These are phyloP conservation scores for Pythium phragmiticola DNA, from an alignment of 352 stramenopile species.

Conservation along the genomic window DNA sequence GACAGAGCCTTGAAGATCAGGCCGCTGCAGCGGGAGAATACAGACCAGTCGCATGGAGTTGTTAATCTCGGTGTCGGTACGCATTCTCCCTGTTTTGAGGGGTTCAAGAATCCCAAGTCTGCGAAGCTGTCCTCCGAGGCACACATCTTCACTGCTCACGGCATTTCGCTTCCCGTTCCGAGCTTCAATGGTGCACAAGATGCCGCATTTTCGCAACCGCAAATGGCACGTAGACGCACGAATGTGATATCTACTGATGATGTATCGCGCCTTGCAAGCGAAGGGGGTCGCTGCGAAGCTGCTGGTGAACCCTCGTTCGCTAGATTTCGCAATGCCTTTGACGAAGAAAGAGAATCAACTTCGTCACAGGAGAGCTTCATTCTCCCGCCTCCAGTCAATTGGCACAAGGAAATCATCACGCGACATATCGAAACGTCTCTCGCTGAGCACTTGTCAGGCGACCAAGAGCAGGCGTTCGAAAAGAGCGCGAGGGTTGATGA, in stretches of 20 bases:
- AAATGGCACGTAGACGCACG: neutral
- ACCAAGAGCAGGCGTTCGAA: neutral
- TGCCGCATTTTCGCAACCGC: neutral
- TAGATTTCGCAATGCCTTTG: neutral
- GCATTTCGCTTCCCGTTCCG: neutral
- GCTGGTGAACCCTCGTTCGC: neutral
- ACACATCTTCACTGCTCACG: neutral
- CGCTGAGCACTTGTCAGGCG: neutral
- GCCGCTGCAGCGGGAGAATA: neutral
- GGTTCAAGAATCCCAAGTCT: neutral
- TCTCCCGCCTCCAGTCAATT: slow-evolving; percentile 5
- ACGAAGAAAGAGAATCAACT: neutral
- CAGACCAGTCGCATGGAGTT: neutral
- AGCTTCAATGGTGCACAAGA: neutral
- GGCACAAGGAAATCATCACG: slow-evolving; percentile 1
- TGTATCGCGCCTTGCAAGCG: neutral
- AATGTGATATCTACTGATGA: neutral
- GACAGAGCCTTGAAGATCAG: neutral
- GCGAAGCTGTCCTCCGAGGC: neutral
- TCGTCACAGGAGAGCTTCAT: slow-evolving; percentile 10
- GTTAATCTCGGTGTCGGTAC: neutral
- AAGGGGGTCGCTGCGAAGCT: neutral
- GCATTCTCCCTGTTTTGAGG: neutral
- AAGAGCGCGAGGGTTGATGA: neutral
- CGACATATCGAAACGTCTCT: neutral